Percentiles rank a stretch among this genome's conserved stretches.
Conservation (phyloP, 345 rosid species). For the Capsella bursapastoris region DNA sequence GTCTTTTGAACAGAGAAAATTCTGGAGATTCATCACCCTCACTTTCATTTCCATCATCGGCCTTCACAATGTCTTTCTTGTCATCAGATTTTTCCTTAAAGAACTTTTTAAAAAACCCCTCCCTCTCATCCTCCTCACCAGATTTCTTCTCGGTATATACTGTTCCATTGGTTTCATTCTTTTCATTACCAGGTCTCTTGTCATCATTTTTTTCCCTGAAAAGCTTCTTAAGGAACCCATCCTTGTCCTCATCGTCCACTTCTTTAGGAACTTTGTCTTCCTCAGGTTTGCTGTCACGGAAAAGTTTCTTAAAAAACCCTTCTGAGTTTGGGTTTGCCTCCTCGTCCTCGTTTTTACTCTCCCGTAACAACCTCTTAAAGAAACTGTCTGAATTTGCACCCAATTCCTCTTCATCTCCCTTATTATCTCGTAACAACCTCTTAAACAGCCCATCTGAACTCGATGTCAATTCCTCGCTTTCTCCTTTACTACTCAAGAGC, state of each 20-base stretch:
- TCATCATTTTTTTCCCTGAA: conserved; percentile 88
- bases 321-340: conserved; percentile 64
- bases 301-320: conserved; percentile 83
- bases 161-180: conserved; percentile 54
- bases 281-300: conserved; percentile 81
- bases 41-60: conserved; percentile 60
- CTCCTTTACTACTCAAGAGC: conserved; percentile 66
- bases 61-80: conserved; percentile 61
- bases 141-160: conserved; percentile 67
- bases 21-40: conserved; percentile 81
- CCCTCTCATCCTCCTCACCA: conserved; percentile 82
- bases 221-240: conserved; percentile 84
- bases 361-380: conserved; percentile 74
- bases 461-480: conserved; percentile 63
- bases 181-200: conserved; percentile 70
- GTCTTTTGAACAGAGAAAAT: conserved; percentile 73
- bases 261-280: conserved; percentile 68
- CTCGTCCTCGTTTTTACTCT: conserved; percentile 70
- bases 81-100: conserved; percentile 88
- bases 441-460: conserved; percentile 78
- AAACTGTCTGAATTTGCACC: conserved; percentile 57
- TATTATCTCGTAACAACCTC: conserved; percentile 69
- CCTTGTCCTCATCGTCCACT: conserved; percentile 82
- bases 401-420: conserved; percentile 72
- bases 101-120: conserved; percentile 82